phyloP scores from a whole-genome alignment of 2,329 filamentous ascomycete species.

The Clonostachys rosea region DNA sequence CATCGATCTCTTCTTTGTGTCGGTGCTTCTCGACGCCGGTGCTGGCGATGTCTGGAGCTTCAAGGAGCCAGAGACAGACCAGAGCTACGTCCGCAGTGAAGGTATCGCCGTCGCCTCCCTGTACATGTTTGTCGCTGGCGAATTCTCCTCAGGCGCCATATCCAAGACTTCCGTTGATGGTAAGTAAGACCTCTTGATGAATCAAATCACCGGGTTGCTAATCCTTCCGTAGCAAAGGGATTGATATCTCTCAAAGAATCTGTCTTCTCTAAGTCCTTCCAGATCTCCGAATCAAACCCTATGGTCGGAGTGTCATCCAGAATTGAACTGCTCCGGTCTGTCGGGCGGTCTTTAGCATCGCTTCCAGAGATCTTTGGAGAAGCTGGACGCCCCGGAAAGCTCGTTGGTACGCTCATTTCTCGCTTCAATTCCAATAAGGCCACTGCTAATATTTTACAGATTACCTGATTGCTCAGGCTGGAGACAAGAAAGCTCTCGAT shows the following conservation, averaged over 20 bases:
- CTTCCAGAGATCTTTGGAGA: constrained; percentile 32
- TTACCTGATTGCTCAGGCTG: constrained; percentile 21
- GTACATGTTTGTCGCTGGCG: constrained; percentile 40
- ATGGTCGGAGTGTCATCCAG: constrained; percentile 39
- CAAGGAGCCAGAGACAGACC: constrained; percentile 27
- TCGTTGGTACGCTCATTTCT: constrained; percentile 32
- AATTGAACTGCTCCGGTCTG: constrained; percentile 29
- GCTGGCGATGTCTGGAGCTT: constrained; percentile 45
- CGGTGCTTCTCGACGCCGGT: constrained; percentile 52
- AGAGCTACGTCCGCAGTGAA: constrained; percentile 35
- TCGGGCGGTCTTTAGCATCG: constrained; percentile 33
- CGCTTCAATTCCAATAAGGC: background rate
- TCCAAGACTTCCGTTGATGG: constrained; percentile 23
- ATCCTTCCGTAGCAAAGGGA: constrained; percentile 16
- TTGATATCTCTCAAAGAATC: constrained; percentile 23
- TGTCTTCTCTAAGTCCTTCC: constrained; percentile 30
- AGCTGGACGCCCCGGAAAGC: constrained; percentile 35
- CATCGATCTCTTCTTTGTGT: constrained; percentile 58
- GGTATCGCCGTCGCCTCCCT: constrained; percentile 45
- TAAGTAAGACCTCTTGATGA: constrained; percentile 6
- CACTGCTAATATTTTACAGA: constrained; percentile 19
- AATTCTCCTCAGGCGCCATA: constrained; percentile 20
- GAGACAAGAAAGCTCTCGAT: constrained; percentile 21
- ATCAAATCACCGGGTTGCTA: background rate
- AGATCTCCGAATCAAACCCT: constrained; percentile 34